Evolutionary conservation across 768 basidiomycete species (phyloP), one percentile per base, ranked within the genome.

Genomic region (Rhodotorula taiwanensis): DNA sequence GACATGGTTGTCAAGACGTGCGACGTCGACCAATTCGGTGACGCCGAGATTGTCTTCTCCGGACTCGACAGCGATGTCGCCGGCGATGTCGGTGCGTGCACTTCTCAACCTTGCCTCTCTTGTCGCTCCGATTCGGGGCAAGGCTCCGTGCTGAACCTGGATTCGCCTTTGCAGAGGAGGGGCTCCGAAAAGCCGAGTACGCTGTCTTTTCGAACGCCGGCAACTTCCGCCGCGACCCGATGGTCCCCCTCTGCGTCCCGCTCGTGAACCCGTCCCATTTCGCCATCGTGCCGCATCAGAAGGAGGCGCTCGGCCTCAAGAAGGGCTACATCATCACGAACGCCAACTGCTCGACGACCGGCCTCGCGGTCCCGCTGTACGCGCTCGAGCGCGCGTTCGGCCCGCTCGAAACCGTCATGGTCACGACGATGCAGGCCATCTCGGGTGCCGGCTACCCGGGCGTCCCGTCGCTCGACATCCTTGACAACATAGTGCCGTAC

Each of bases 361-460:
- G 88, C 47, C 81, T 86, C 73, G 89, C 90, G 62, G 83, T 95
- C 62, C 89, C 92, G n/a, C 84, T 97, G 70, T 82, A 83, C 52
- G 91, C 92, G 0, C 82, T 97, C 69, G 92, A 95, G 76, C 83
- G 81, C 66, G 81, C 87, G 0, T 99, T 98, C 66, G 95, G 95
- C 9, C 93, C 92, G n/a, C 80, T 99, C 74, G 89, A 97, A 71
- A 82, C 84, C 3, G 84, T 89, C 72, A 79, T 97, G 73, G 86
- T 93, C 75, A 95, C 91, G 10, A 99, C 95, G 8, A 84, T 98
- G 81, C 95, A 99, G 76, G 95, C 95, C 64, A 92, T 98, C 76
- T 93, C 89, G 0, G 95, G 95, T 42, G 93, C 83, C 0, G 95
- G 95, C n/a, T 99, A 98, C 78, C 95, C 95, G 2, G 95, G 94